Conservation (phyloP, 306 rosid genomes). For the Malus sieversii region DNA sequence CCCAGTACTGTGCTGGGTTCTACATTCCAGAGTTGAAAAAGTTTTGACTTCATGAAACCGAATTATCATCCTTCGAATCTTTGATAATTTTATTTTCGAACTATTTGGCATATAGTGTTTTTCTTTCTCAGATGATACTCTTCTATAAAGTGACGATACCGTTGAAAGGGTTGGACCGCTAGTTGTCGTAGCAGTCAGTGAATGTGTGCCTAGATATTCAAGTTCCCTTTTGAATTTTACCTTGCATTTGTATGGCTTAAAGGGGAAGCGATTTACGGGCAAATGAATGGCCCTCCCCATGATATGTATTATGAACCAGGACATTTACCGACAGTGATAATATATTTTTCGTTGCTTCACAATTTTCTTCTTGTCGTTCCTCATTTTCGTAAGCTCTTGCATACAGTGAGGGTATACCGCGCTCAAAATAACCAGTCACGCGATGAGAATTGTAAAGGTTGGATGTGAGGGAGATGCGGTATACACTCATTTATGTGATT, state of each 20-base stretch:
- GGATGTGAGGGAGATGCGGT: background rate
- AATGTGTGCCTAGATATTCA: background rate
- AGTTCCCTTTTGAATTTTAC: background rate
- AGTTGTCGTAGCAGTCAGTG: slow-evolving; percentile 2
- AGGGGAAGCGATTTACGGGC: background rate
- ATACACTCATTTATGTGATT: background rate
- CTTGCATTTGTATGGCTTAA: background rate
- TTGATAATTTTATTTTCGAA: background rate
- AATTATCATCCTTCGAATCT: background rate
- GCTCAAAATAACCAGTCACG: background rate
- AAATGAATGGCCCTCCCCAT: slow-evolving; percentile 5
- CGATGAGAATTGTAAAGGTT: background rate
- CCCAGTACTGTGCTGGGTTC: slow-evolving; percentile 14
- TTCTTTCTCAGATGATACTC: background rate
- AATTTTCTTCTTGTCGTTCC: background rate
- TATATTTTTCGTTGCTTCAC: background rate
- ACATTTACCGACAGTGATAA: background rate
- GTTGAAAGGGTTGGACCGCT: background rate
- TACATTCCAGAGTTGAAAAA: slow-evolving; percentile 21
- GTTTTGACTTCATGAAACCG: slow-evolving; percentile 29
- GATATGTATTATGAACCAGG: slow-evolving; percentile 8
- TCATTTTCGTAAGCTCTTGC: background rate
- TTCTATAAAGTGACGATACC: background rate
- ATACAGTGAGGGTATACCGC: background rate
- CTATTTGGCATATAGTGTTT: background rate